Evolutionary conservation across 192 early-diverging fungal genomes (phyloP).

Genomic region (Phycomyces nitens): DNA sequence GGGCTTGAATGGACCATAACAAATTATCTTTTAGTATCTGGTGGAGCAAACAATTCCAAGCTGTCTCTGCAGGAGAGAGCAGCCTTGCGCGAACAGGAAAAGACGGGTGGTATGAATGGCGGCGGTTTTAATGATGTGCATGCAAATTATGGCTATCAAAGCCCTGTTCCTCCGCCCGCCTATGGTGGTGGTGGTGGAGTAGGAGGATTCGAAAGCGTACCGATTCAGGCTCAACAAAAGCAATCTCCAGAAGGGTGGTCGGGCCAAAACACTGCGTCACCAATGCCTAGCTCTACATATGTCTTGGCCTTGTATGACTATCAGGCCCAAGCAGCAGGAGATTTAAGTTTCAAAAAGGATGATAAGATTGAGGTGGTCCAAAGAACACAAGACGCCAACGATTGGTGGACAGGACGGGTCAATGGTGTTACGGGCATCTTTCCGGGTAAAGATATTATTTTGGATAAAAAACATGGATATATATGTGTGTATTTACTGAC

Average conservation of each 20-base stretch:
- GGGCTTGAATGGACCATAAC: conserved; percentile 5
- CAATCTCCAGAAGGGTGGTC: background rate
- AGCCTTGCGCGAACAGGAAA: conserved; percentile 24
- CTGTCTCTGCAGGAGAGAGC: conserved; percentile 27
- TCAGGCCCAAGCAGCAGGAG: conserved; percentile 35
- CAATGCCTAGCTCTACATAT: background rate
- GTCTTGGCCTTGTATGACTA: conserved; percentile 43
- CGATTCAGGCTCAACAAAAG: background rate
- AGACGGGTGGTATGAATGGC: conserved; percentile 3
- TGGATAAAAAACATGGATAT: background rate
- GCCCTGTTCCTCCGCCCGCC: conserved; percentile 6
- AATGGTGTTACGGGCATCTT: conserved; percentile 31
- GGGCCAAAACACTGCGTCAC: background rate
- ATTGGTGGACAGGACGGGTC: conserved; percentile 44
- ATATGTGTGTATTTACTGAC: too few species aligned
- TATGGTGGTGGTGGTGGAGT: conserved; percentile 11
- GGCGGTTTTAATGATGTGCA: background rate
- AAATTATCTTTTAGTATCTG: conserved; percentile 13
- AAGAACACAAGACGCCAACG: conserved; percentile 34
- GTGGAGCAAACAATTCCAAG: conserved; percentile 22
- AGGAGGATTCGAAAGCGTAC: background rate
- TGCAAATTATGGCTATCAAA: background rate
- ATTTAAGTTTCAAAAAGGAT: conserved; percentile 39
- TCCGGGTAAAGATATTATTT: conserved; percentile 21
- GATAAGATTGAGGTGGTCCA: conserved; percentile 42